These are phyloP conservation scores for Xylariomycetidae sp. DNA, from an alignment of 2,329 filamentous ascomycete genomes.

Conservation along the genomic window DNA sequence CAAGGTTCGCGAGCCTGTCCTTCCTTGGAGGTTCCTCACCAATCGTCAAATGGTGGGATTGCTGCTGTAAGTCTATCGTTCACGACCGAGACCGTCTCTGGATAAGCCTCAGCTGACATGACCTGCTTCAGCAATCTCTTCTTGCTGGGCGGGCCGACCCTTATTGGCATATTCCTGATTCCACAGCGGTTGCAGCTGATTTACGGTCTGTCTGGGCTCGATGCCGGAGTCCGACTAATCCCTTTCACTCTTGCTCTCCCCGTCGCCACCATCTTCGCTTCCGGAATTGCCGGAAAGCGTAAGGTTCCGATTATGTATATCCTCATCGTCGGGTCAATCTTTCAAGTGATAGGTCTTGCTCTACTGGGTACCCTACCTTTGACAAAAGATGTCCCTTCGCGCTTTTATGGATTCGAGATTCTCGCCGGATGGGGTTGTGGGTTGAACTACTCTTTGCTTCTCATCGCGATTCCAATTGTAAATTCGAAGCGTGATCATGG, in stretches of 20 bases:
- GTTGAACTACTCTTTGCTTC: slow-evolving; percentile 1
- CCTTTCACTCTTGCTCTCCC: slow-evolving; percentile 6
- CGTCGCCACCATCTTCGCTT: slow-evolving; percentile 2
- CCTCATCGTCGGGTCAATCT: slow-evolving; percentile 1
- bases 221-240: slow-evolving; percentile 8
- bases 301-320: slow-evolving; percentile 4
- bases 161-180: slow-evolving; percentile 7
- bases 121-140: slow-evolving; percentile 5
- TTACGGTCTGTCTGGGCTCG: slow-evolving; percentile 4
- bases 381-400: background rate
- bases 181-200: slow-evolving; percentile 11
- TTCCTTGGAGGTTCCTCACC: slow-evolving; percentile 8
- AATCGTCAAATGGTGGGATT: slow-evolving; percentile 8
- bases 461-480: slow-evolving; percentile 6
- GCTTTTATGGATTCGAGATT: slow-evolving; percentile 8
- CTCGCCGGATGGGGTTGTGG: slow-evolving; percentile 9
- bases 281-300: slow-evolving; percentile 4
- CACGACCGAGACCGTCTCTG: too few relatives aligned
- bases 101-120: too few relatives aligned
- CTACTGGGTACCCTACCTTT: slow-evolving; percentile 3
- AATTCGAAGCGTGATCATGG: slow-evolving; percentile 1
- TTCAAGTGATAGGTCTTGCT: slow-evolving; percentile 8
- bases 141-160: slow-evolving; percentile 4
- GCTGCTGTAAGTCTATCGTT: slow-evolving; percentile 4
- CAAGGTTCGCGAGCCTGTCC: slow-evolving; percentile 6